Conservation (phyloP, 2,329 filamentous ascomycete genomes). For the Penicillium sclerotiorum region DNA sequence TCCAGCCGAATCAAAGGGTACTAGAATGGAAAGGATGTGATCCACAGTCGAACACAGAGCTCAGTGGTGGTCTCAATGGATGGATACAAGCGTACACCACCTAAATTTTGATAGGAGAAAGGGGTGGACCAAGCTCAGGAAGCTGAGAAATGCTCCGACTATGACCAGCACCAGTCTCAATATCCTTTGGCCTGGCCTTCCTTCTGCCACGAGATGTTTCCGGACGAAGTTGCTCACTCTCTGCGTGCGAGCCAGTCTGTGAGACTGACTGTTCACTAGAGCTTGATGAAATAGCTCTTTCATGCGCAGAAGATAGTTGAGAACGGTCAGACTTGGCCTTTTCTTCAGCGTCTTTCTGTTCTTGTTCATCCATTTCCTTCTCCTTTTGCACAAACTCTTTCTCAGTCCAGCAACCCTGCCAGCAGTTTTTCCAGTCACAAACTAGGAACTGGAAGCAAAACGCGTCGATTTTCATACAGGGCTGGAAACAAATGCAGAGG, state of each 20-base stretch:
- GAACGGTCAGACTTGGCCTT: slow-evolving; percentile 23
- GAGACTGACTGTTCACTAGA: no score
- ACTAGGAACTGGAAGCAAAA: slow-evolving; percentile 96
- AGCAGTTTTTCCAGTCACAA: slow-evolving; percentile 93
- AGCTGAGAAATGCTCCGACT: slow-evolving; percentile 45
- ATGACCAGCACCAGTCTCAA: slow-evolving; percentile 33
- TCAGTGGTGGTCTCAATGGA: neutral
- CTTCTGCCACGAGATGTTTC: slow-evolving; percentile 33
- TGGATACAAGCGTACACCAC: neutral
- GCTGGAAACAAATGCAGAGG: slow-evolving; percentile 94
- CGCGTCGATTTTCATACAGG: slow-evolving; percentile 92
- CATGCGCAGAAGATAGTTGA: slow-evolving; percentile 43
- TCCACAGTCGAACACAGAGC: no score
- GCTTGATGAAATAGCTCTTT: slow-evolving; percentile 61
- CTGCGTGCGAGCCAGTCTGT: slow-evolving; percentile 60
- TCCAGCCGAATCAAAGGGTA: slow-evolving; percentile 18
- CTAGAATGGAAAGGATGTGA: neutral
- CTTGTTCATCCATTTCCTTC: slow-evolving; percentile 40
- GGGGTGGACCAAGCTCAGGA: slow-evolving; percentile 50
- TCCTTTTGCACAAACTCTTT: slow-evolving; percentile 71
- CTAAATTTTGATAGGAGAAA: slow-evolving; percentile 53
- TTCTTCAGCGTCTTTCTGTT: slow-evolving; percentile 27
- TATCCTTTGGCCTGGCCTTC: slow-evolving; percentile 37
- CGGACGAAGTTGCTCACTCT: slow-evolving; percentile 35
- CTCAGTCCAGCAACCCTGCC: slow-evolving; percentile 94